Base-by-base conservation (phyloP, 2,329 filamentous ascomycete species). In the Fusarium stilboides region DNA sequence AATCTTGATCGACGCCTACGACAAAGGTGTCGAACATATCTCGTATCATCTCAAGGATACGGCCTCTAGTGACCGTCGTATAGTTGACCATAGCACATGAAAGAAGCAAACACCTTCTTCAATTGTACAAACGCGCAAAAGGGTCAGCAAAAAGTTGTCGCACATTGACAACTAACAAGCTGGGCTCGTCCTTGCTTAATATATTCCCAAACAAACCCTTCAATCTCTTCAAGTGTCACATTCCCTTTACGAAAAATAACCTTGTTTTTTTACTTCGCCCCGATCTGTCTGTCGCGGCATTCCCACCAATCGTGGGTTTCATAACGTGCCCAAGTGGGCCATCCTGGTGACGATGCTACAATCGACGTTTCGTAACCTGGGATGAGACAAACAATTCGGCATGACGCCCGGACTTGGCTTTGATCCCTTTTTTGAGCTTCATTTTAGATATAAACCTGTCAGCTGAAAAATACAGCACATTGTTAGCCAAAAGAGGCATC, bases 331-430 rank as follows among this genome's bases (percentile, higher is more conserved):
- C 26, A 10, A 28, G 47, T 54, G 61, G 24, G 24, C 9, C 24
- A 67, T 69, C 67, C 67, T 19, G 22, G 46, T n/a, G 62, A 53
- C 67, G 58, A 70, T 70, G 67, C 54, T 70, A 70, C 67, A 40
- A 36, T 13, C 33, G 31, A 45, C 53, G 67, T 70, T 68, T 70
- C 67, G 54, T 40, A 54, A 51, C 44, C 44, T 37, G 15, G 34
- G 62, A 45, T 50, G 56, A 70, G 64, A 68, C 49, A 49, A 52
- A 24, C 34, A 36, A 12, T 34, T 44, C 37, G 34, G 62, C 67
- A 60, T 67, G 19, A 69, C 42, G 37, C 49, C 53, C 49, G 45
- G 59, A 40, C 51, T 51, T 39, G 34, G 22, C 44, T 13, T 63
- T 44, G 52, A 42, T 42, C 52, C 63, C 47, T 46, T 36, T 65